Evolutionary conservation across 129 eudicot genomes (phyloP), one percentile per base, ranked within the genome.

Genomic region (Artemisia argyi): DNA sequence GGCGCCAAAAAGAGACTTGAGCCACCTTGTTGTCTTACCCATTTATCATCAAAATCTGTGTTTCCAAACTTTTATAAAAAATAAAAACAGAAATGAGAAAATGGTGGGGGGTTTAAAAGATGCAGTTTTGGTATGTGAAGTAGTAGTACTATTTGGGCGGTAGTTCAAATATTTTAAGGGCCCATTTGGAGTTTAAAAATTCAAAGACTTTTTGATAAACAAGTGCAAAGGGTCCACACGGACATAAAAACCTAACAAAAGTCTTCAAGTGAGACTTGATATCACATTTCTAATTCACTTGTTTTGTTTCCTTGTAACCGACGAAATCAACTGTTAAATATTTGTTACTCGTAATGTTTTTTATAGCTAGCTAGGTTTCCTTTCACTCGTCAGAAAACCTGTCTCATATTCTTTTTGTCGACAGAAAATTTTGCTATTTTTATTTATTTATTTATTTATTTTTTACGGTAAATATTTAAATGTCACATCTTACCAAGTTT

Each of bases 21-120:
- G 66, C 95, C 91, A 88, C 79, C 78, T 85, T 3, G 71, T 58
- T 50, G 95, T 72, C 61, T 79, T 85, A 81, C 95, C 95, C 95
- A 88, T 88, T 50, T 61, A 61, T 44, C 88, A 88, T 82, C 28
- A 10, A 57, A 35, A 67, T 13, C 58, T 65, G 59, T 56, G 69
- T 46, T 59, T 68, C 9, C 9, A 7, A 11, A 7, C 20, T 58
- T 8, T 19, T 18, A 13, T 14, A 52, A 7, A 17, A 39, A 20
- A 20, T 0, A 20, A 28, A 28, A 28, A 28, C 32, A 0, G 32
- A 28, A 68, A 47, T 18, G 77, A 50, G 24, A 59, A 46, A 68
- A 44, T 13, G 24, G 53, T 26, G 15, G 24, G 57, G 3, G 68
- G 78, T 22, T 64, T 70, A 47, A 68, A 57, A 64, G 32, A 66